These are phyloP conservation scores for Nakazawaea anatomiae DNA, from an alignment of 805 yeast genomes.

Conservation along the genomic window DNA sequence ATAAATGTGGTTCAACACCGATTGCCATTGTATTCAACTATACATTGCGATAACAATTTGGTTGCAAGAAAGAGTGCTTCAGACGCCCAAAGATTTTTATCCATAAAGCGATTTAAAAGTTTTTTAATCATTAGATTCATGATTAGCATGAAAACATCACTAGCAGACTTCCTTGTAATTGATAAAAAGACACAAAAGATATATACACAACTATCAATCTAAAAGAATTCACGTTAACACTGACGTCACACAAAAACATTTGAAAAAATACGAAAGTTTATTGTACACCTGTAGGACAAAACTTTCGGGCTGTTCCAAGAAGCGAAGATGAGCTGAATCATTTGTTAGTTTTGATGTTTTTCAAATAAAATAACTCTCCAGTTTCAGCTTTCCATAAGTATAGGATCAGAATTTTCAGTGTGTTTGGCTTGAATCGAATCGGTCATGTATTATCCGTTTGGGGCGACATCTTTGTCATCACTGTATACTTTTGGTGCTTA, in stretches of 20 bases:
- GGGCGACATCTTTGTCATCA: conserved; percentile 75
- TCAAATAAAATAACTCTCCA: too few relatives aligned
- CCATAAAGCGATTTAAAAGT: conserved; percentile 23
- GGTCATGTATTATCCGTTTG: conserved; percentile 63
- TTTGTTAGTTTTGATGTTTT: not conserved
- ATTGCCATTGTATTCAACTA: not conserved
- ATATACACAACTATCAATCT: not conserved
- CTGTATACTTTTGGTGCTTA: conserved; percentile 3
- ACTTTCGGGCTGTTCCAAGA: not conserved
- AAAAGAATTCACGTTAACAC: too few relatives aligned
- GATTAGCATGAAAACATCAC: conserved; percentile 61
- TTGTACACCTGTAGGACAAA: conserved; percentile 1
- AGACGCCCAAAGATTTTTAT: conserved; percentile 22
- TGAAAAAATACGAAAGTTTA: not conserved
- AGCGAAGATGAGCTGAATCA: not conserved
- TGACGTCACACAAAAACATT: too few relatives aligned
- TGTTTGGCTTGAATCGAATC: conserved; percentile 66
- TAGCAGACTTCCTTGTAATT: conserved; percentile 21
- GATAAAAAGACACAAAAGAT: not conserved
- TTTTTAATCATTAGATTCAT: conserved; percentile 43
- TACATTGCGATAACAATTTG: not conserved
- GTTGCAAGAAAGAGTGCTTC: conserved; percentile 21
- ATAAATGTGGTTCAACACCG: too few relatives aligned
- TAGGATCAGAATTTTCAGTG: conserved; percentile 56
- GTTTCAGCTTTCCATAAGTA: not conserved